Evolutionary conservation across 1,139 yeast species (phyloP), one percentile per base, ranked within the genome.

Genomic region (Petasospora rhodanensis): DNA sequence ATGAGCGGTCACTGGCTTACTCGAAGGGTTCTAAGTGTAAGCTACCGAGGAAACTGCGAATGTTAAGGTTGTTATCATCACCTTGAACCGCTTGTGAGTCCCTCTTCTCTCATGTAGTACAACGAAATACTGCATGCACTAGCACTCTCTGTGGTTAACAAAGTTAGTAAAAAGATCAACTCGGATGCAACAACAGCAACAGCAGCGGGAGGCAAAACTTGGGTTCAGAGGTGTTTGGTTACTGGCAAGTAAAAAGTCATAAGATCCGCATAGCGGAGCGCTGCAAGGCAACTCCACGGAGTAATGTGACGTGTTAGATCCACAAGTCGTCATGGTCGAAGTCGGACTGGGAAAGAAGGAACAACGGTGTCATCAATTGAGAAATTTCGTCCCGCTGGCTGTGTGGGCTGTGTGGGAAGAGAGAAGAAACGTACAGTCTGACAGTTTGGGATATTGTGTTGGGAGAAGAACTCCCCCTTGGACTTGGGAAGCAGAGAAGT

Each of bases 11-110:
- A 80, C 87, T 67, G 86, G 62, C 76, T 73, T 72, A 77, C 83
- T 53, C 35, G 79, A 73, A 77, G 84, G 87, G 89, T 80, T 80
- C 86, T 60, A 58, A 64, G 68, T 72, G 87, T 79, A 75, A 70
- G 76, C 85, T 81, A 80, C 89, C 89, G 91, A 75, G 89, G 89
- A 80, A 80, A 81, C 91, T 81, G 91, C 89, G 91, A 81, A 80
- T 80, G 91, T 79, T 71, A 58, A 68, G 76, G 81, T 76, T 65
- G 67, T 62, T 77, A 76, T 80, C 91, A 81, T 81, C 91, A 80
- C 67, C 57, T 76, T 50, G 41, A 32, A 18, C 26, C 17, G 24
- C 12, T 14, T 12, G 20, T 10, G 6, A 14, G 7, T 21, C 14
- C 9, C 17, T 16, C 16, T 16, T 17, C 16, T 19, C 5, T 18